Evolutionary conservation across 2,329 filamentous ascomycete species (phyloP).

Genomic region (Paraphoma sp.): DNA sequence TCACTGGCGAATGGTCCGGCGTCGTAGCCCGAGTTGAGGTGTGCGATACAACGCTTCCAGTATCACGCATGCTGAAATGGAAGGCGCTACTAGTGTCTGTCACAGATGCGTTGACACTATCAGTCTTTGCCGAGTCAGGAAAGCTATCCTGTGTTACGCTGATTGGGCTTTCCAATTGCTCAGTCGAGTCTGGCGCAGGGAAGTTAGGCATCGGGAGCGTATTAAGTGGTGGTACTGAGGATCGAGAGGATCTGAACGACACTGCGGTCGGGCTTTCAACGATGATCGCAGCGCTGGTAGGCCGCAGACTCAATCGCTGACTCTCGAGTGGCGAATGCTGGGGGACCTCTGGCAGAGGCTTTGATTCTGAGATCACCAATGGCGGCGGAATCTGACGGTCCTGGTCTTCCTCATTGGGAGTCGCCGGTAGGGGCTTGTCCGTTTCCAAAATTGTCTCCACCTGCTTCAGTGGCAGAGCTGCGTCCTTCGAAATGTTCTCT

Average conservation of each 20-base stretch:
- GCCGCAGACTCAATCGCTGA: conserved; percentile 30
- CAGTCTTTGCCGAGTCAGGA: conserved; percentile 44
- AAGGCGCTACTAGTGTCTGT: conserved; percentile 81
- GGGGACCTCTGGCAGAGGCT: conserved; percentile 72
- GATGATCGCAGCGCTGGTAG: conserved; percentile 23
- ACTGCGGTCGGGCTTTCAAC: conserved; percentile 42
- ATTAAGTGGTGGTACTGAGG: conserved; percentile 52
- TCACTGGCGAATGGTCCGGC: conserved; percentile 68
- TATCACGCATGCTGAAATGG: conserved; percentile 73
- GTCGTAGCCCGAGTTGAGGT: conserved; percentile 89
- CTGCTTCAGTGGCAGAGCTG: conserved; percentile 12
- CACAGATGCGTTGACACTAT: conserved; percentile 77
- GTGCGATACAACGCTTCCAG: conserved; percentile 79
- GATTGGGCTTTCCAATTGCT: conserved; percentile 45
- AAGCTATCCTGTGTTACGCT: conserved; percentile 38
- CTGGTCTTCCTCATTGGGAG: conserved; percentile 45
- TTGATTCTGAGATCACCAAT: conserved; percentile 62
- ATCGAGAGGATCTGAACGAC: conserved; percentile 57
- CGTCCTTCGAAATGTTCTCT: conserved; percentile 15
- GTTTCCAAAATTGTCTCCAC: conserved; percentile 30
- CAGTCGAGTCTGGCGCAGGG: conserved; percentile 32
- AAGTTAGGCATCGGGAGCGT: conserved; percentile 36
- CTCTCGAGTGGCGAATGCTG: conserved; percentile 44
- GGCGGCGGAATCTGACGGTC: conserved; percentile 50
- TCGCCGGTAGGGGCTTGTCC: conserved; percentile 47